phyloP scores from a whole-genome alignment of 2,329 filamentous ascomycete genomes.

The Apiospora malaysiana region DNA sequence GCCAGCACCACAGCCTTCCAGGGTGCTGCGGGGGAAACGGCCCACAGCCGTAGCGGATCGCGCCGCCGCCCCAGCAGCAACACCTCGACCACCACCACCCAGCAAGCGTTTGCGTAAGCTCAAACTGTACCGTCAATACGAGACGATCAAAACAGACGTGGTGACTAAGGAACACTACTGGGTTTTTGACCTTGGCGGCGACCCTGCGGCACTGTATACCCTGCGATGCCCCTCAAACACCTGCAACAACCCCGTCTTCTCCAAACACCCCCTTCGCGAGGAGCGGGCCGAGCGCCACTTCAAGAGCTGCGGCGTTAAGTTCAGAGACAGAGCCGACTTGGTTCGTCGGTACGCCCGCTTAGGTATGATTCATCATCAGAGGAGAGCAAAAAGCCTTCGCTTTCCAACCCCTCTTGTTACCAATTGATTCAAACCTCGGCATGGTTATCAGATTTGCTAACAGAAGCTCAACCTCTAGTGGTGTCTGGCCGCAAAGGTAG shows the following conservation, averaged over 20 bases:
- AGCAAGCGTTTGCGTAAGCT: not conserved
- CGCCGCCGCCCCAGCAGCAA: not conserved
- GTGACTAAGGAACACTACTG: constrained; percentile 25
- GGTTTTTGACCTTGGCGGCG: constrained; percentile 22
- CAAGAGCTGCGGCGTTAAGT: constrained; percentile 20
- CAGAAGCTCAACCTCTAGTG: not conserved
- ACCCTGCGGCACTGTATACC: constrained; percentile 19
- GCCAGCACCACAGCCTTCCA: not conserved
- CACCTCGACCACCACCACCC: not conserved
- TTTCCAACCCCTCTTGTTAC: not conserved
- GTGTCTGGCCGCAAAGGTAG: not conserved
- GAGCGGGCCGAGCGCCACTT: constrained; percentile 22
- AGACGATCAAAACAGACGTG: constrained; percentile 15
- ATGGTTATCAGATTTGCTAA: not conserved
- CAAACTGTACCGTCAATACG: not conserved
- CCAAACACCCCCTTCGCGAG: constrained; percentile 22
- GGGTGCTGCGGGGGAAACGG: not conserved
- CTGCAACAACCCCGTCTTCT: constrained; percentile 25
- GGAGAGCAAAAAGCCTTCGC: not conserved
- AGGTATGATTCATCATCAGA: constrained; percentile 18
- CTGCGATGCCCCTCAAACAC: constrained; percentile 23
- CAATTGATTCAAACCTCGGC: not conserved
- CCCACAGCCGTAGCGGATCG: not conserved
- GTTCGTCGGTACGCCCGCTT: constrained; percentile 24
- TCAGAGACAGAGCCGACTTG: constrained; percentile 20